Conservation (phyloP, 179 eudicot genomes). For the Heliamphora ciliata region DNA sequence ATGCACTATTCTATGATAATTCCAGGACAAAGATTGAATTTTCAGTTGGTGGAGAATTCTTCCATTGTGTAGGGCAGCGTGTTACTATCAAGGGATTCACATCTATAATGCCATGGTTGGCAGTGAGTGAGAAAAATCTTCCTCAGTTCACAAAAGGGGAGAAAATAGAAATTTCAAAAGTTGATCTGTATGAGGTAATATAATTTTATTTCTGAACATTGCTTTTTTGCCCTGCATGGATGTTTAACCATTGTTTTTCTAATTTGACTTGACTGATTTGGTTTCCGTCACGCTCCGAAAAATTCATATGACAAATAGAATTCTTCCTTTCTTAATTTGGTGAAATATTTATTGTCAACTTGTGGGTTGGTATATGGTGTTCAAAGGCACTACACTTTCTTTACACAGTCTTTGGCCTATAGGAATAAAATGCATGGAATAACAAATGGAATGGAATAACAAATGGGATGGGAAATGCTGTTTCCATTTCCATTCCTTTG, state of each 20-base stretch:
- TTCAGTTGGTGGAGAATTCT: constrained; percentile 72
- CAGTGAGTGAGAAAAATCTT: constrained; percentile 70
- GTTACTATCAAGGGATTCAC: constrained; percentile 69
- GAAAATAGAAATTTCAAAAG: constrained; percentile 56
- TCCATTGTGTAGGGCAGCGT: constrained; percentile 65
- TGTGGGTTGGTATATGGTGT: too few relatives aligned
- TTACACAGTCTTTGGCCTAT: too few relatives aligned
- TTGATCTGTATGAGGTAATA: constrained; percentile 84
- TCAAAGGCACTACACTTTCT: too few relatives aligned
- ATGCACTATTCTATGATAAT: neutral
- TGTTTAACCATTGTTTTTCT: neutral
- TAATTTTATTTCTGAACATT: neutral
- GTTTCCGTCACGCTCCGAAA: neutral
- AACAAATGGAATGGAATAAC: too few relatives aligned
- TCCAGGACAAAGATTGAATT: constrained; percentile 71
- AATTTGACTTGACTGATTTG: neutral
- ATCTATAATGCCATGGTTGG: constrained; percentile 86
- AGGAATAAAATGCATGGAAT: too few relatives aligned
- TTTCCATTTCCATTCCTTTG: too few relatives aligned
- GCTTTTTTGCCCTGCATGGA: neutral
- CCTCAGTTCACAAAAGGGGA: constrained; percentile 71
- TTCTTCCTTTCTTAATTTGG: too few relatives aligned
- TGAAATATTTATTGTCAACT: too few relatives aligned
- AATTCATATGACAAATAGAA: too few relatives aligned
- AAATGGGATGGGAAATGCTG: too few relatives aligned